A percentile compares a stretch with the other conserved stretches of the same genome.
Conservation (phyloP, 1,284 basidiomycete genomes). For the Limonomyces culmigenus region DNA sequence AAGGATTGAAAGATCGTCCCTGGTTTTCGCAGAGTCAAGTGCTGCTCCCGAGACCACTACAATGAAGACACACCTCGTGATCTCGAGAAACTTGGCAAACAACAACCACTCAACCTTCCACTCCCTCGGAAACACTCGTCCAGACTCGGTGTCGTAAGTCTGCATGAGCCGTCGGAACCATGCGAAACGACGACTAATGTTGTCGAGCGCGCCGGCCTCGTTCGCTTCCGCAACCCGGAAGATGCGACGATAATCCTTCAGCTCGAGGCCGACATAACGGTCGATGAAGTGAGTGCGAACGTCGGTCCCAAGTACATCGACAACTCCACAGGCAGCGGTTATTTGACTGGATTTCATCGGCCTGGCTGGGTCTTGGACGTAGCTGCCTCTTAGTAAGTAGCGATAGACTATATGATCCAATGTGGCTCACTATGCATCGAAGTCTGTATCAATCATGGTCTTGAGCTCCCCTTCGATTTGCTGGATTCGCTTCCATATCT, state of each 20-base stretch:
- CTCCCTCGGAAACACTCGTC: constrained; percentile 60
- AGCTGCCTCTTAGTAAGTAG: constrained; percentile 44
- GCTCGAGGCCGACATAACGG: constrained; percentile 78
- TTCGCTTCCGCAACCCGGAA: constrained; percentile 56
- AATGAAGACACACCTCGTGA: constrained; percentile 64
- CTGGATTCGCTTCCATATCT: constrained; percentile 64
- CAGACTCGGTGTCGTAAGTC: constrained; percentile 78
- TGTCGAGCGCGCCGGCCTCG: constrained; percentile 94
- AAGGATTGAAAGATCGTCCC: constrained; percentile 53
- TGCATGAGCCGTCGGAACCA: constrained; percentile 93
- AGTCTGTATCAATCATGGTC: constrained; percentile 69
- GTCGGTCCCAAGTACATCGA: constrained; percentile 77
- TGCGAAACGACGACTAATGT: constrained; percentile 82
- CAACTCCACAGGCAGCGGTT: constrained; percentile 64
- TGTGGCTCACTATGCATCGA: constrained; percentile 69
- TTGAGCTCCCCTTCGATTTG: constrained; percentile 65
- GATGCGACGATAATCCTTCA: constrained; percentile 94
- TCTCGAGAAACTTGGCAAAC: constrained; percentile 69
- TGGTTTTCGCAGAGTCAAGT: too few relatives aligned
- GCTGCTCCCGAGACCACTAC: too few relatives aligned
- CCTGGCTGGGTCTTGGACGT: constrained; percentile 33
- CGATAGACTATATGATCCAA: constrained; percentile 3
- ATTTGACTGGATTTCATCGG: background rate
- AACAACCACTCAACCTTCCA: constrained; percentile 79
- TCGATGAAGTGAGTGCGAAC: constrained; percentile 71